A percentile compares a stretch with the other conserved stretches of the same genome.
Conservation (phyloP, 2,329 filamentous ascomycete species). For the Fusarium compactum region DNA sequence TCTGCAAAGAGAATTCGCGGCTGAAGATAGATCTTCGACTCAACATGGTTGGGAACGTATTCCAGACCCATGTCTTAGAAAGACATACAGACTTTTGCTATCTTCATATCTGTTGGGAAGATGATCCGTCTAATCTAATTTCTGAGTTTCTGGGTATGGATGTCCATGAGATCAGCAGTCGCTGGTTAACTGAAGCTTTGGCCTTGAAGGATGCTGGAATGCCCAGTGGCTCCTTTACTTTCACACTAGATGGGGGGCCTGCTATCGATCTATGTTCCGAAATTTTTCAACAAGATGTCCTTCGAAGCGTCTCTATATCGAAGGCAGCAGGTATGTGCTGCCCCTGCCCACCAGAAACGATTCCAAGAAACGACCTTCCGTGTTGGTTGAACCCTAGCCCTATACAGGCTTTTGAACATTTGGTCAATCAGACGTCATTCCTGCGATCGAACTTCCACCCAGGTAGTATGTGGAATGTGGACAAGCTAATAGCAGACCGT, state of each 20-base stretch:
- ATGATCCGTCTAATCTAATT: too few relatives aligned
- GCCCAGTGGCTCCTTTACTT: neutral
- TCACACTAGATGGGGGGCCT: neutral
- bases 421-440: neutral
- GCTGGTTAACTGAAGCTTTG: accelerated
- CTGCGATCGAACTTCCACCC: neutral
- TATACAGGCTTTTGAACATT: neutral
- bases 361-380: neutral
- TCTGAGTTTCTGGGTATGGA: too few relatives aligned
- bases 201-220: neutral
- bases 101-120: too few relatives aligned
- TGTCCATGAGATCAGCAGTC: neutral
- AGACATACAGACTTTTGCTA: too few relatives aligned
- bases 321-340: accelerated
- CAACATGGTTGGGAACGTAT: neutral
- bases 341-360: accelerated
- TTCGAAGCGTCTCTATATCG: neutral
- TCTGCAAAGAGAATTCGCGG: slow-evolving; percentile 4
- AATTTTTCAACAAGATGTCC: neutral
- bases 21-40: slow-evolving; percentile 2
- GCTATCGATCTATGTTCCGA: neutral
- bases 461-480: neutral
- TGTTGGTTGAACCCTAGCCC: neutral
- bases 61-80: accelerated
- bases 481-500: neutral